These are phyloP conservation scores for Eucalyptus victrix DNA, from an alignment of 345 rosid genomes.

Conservation along the genomic window DNA sequence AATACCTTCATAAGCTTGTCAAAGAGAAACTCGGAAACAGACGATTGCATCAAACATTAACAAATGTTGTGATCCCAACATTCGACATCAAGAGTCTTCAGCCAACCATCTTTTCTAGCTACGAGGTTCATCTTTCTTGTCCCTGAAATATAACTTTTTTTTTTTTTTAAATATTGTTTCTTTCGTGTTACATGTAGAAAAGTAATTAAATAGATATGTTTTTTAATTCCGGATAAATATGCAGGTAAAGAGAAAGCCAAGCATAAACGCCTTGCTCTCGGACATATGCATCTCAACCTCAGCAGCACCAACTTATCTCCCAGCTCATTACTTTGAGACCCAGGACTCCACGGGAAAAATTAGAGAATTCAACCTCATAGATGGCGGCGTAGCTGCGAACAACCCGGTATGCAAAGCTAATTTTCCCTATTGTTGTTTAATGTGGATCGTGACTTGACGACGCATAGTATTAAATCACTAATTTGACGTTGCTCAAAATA, in stretches of 20 bases:
- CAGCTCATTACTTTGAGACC: constrained; percentile 6
- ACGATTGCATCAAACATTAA: constrained; percentile 13
- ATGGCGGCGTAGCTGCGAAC: constrained; percentile 21
- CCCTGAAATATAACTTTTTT: not conserved
- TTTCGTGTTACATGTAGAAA: not conserved
- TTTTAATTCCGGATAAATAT: not conserved
- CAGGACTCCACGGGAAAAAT: not conserved
- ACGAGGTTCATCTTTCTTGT: constrained; percentile 4
- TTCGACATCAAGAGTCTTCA: constrained; percentile 40
- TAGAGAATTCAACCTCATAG: constrained; percentile 12
- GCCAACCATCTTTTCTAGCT: constrained; percentile 35
- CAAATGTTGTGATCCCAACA: constrained; percentile 40
- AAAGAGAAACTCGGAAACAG: constrained; percentile 22
- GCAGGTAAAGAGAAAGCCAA: not conserved
- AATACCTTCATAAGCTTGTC: constrained; percentile 10
- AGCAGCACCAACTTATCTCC: constrained; percentile 21
- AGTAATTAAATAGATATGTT: not conserved
- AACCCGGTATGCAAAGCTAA: constrained; percentile 1
- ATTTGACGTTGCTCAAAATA: not conserved
- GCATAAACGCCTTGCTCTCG: not conserved
- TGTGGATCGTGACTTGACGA: not conserved
- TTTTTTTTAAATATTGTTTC: not conserved
- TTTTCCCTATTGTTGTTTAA: not conserved
- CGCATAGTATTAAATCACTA: not conserved
- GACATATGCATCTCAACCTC: constrained; percentile 11